Evolutionary conservation across 495 filamentous ascomycete species (phyloP), one percentile per base, ranked within the genome.

Genomic region (Penicillium flavigenum): DNA sequence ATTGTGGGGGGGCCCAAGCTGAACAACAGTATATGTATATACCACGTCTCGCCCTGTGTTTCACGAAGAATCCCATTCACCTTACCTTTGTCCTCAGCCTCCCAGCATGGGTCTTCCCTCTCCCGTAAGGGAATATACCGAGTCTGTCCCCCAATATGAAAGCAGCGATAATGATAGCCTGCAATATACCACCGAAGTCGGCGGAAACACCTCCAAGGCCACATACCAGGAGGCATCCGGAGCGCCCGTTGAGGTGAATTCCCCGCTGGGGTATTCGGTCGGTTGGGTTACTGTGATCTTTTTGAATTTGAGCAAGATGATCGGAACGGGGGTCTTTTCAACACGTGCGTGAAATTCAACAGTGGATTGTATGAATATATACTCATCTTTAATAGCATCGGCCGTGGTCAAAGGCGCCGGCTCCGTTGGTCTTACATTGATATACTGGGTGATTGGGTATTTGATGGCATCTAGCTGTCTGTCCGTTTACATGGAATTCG

Each of bases 321-420:
- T 88, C 53, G 85, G 85, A 0, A 87, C 84, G 0, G 84, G 85
- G 12, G 77, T 88, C 4, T 88, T 83, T 66, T 84, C 83, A 17
- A 86, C 84, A 7, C 84, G 83, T 85, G 49, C 61, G 82, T 67
- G 22, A 9, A 26, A 17, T 9, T 5, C 12, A 3, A 32, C 5
- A 19, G 7, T 29, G 27, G 27, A n/a, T 22, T 2, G 1, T 17
- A 17, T 1, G 16, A 4, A 17, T 8, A 10, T 8, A 19, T 39
- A 17, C 43, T 55, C 0, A 55, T 7, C 17, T 2, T 3, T 1
- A 11, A 51, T 20, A 34, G 45, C 17, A 51, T 56, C 46, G 47
- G 85, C 45, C 6, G 83, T 87, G 29, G 72, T 87, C 9, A 69
- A 62, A 17, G 79, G 79, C 0, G 81, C 80, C 2, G 84, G 84